phyloP scores from a whole-genome alignment of 495 filamentous ascomycete species.

The Apiosordaria backusii region DNA sequence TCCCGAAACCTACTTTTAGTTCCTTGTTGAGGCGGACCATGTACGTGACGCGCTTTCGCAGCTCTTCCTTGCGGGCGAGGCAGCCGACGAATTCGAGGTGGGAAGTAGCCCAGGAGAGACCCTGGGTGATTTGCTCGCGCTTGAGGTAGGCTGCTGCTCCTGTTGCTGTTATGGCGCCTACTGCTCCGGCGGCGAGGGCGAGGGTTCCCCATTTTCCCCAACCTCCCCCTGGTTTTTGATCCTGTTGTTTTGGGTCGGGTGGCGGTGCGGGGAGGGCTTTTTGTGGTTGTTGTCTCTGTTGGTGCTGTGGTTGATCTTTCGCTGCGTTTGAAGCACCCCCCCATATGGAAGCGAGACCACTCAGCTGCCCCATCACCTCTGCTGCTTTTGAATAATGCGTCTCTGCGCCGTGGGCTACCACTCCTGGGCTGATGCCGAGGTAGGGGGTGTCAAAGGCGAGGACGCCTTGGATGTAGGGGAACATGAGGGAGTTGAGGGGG shows the following conservation, averaged over 20 bases:
- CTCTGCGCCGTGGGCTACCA: slow-evolving; percentile 86
- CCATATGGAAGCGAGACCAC: slow-evolving; percentile 58
- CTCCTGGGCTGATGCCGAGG: slow-evolving; percentile 81
- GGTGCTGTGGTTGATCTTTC: slow-evolving; percentile 25
- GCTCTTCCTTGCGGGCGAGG: slow-evolving; percentile 71
- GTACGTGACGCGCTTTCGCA: slow-evolving; percentile 60
- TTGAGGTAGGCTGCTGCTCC: slow-evolving; percentile 84
- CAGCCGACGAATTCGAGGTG: slow-evolving; percentile 97
- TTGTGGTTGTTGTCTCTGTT: slow-evolving; percentile 25
- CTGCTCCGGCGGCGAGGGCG: slow-evolving; percentile 78
- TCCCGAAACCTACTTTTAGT: slow-evolving; percentile 64
- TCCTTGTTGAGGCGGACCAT: slow-evolving; percentile 55
- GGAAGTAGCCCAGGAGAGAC: slow-evolving; percentile 75
- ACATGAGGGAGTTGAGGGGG: slow-evolving; percentile 50
- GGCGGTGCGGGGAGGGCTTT: slow-evolving; percentile 37
- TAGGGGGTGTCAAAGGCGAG: slow-evolving; percentile 96
- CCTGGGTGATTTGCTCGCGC: slow-evolving; percentile 67
- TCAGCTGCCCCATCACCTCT: slow-evolving; percentile 64
- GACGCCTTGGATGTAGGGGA: slow-evolving; percentile 74
- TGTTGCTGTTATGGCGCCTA: slow-evolving; percentile 77
- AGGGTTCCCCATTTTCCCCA: slow-evolving; percentile 72
- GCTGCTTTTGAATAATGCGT: slow-evolving; percentile 73
- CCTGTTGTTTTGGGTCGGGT: slow-evolving; percentile 11
- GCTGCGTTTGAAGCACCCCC: slow-evolving; percentile 37
- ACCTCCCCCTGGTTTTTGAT: slow-evolving; percentile 33